These are phyloP conservation scores for Madurella fahalii DNA, from an alignment of 2,329 filamentous ascomycete species.

Conservation along the genomic window DNA sequence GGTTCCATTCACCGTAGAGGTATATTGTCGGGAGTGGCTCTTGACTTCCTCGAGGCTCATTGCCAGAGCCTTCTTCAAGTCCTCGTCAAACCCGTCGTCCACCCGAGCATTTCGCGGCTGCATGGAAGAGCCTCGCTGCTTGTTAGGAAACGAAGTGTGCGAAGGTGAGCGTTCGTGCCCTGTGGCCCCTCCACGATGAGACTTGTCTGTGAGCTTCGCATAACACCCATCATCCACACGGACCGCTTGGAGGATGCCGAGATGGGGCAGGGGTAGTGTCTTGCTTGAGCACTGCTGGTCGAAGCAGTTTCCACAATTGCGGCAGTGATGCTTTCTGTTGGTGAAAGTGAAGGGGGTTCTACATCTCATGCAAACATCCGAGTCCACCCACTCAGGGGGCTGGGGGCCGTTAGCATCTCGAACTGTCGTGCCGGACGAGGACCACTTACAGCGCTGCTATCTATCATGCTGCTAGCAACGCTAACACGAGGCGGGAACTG, in stretches of 20 bases:
- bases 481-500: constrained; percentile 82
- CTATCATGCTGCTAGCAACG: constrained; percentile 94
- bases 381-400: constrained; percentile 97
- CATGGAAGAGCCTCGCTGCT: constrained; percentile 69
- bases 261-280: constrained; percentile 78
- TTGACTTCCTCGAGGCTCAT: constrained; percentile 97
- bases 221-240: constrained; percentile 96
- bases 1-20: constrained; percentile 44
- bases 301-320: constrained; percentile 97
- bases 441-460: constrained; percentile 80
- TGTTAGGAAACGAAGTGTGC: constrained; percentile 46
- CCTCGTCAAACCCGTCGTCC: constrained; percentile 90
- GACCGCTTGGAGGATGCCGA: constrained; percentile 87
- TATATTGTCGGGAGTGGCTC: constrained; percentile 68
- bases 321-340: constrained; percentile 96
- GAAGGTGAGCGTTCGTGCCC: constrained; percentile 43
- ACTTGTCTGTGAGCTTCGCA: constrained; percentile 77
- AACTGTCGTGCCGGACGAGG: background rate
- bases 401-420: constrained; percentile 35
- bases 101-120: constrained; percentile 85
- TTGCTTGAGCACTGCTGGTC: constrained; percentile 94
- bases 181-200: constrained; percentile 36
- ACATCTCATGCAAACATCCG: constrained; percentile 97
- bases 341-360: constrained; percentile 94
- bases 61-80: constrained; percentile 85